These are phyloP conservation scores for Salicornia ramosissima DNA, from an alignment of 148 eudicot species.

Conservation along the genomic window DNA sequence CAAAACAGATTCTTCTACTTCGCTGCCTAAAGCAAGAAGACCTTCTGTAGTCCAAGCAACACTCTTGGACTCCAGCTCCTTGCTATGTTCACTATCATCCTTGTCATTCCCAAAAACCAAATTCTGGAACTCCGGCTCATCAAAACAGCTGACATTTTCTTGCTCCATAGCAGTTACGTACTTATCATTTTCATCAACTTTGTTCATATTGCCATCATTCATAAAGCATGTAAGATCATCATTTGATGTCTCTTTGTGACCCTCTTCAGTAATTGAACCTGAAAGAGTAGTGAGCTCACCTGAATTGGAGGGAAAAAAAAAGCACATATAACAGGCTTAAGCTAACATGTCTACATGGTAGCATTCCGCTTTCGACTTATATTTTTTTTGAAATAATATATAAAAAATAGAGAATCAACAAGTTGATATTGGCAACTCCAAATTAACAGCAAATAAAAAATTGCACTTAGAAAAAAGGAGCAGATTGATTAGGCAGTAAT, in stretches of 20 bases:
- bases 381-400: too few relatives aligned
- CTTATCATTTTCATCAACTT: not conserved
- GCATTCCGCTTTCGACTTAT: not conserved
- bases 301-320: constrained; percentile 1
- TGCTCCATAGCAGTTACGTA: not conserved
- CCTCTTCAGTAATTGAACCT: constrained; percentile 1
- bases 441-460: not conserved
- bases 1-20: not conserved
- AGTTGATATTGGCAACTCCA: not conserved
- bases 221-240: constrained; percentile 5
- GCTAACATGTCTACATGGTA: too few relatives aligned
- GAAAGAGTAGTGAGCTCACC: not conserved
- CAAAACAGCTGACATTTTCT: not conserved
- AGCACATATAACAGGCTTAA: not conserved
- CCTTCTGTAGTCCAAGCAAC: not conserved
- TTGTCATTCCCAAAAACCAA: not conserved
- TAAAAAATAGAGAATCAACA: too few relatives aligned
- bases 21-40: not conserved
- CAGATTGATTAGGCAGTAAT: not conserved
- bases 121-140: not conserved
- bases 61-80: constrained; percentile 6
- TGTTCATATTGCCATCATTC: not conserved
- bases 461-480: not conserved
- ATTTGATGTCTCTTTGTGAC: not conserved
- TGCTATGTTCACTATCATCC: not conserved